phyloP scores from a whole-genome alignment of 2,329 filamentous ascomycete genomes.

The Neonectria ditissima region DNA sequence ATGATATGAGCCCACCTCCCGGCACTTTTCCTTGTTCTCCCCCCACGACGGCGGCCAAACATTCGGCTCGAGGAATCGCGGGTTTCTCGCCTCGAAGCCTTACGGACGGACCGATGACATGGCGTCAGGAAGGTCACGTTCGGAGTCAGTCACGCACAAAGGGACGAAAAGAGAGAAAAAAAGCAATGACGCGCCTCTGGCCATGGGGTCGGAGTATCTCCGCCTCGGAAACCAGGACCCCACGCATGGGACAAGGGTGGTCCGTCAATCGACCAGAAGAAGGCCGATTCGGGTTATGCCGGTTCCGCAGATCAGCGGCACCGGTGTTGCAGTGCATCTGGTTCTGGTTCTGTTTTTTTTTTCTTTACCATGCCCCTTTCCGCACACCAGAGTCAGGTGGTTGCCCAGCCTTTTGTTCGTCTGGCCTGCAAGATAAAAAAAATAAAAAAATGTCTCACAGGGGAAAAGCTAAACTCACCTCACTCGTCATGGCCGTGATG shows the following conservation, averaged over 20 bases:
- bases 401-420: not conserved
- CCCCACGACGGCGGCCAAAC: no score
- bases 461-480: conserved; percentile 1
- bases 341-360: not conserved
- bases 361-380: no score
- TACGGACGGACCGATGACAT: not conserved
- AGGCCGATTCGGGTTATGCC: not conserved
- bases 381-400: not conserved
- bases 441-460: no score
- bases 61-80: not conserved
- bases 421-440: not conserved
- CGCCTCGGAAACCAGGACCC: not conserved
- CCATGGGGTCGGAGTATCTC: not conserved
- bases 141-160: not conserved
- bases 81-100: no score
- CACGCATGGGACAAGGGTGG: no score
- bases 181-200: not conserved
- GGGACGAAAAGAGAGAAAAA: no score
- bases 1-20: not conserved
- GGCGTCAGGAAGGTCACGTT: not conserved
- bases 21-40: not conserved
- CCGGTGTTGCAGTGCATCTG: conserved; percentile 1
- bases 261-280: no score
- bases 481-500: not conserved
- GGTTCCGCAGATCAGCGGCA: not conserved